Evolutionary conservation across 148 eudicot genomes (phyloP), one percentile per base, ranked within the genome.

Genomic region (Arctostaphylos glauca): DNA sequence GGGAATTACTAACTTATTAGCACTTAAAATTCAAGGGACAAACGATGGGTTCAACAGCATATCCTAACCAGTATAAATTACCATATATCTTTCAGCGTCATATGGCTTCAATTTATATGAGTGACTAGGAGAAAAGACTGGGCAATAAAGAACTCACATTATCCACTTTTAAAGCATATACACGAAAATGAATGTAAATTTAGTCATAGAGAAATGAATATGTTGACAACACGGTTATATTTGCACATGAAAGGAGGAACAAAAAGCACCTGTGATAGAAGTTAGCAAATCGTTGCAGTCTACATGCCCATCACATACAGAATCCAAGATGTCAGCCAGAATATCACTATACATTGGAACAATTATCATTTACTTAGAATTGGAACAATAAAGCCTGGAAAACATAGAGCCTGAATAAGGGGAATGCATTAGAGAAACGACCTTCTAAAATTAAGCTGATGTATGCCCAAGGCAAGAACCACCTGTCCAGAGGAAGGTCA

Each of bases 391-490:
- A 68, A 68, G 15, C 47, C 81, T 47, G 59, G 80, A 82, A 23
- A 38, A 70, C 43, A 13, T 82, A 48, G 3, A 62, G 54, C n/a
- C n/a, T n/a, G n/a, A n/a, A n/a, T n/a, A n/a, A n/a, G 76, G 84
- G 77, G 59, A 59, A 50, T 41, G 53, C 16, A 82, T 10, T 12
- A 80, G 13, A 9, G 58, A 49, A 84, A 77, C n/a, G 80, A 96
- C 99, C 97, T 96, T 74, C 89, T 91, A 73, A 96, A 93, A 77
- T 96, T 94, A 47, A 96, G 92, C 84, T 96, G 89, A 91, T 96
- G 98, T 83, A 96, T 90, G 54, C 99, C 98, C 91, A 96, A 80
- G 18, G 93, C 94, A 80, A 91, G 90, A 84, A 96, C 80, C 86
- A 91, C 89, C 99, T 96, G 90, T 48, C 46, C 78, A 81, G 55